A percentile compares a stretch with the other conserved stretches of the same genome.
Evolutionary conservation across 805 yeast species (phyloP).

Genomic region (Kodamaea hsintzibuensis): DNA sequence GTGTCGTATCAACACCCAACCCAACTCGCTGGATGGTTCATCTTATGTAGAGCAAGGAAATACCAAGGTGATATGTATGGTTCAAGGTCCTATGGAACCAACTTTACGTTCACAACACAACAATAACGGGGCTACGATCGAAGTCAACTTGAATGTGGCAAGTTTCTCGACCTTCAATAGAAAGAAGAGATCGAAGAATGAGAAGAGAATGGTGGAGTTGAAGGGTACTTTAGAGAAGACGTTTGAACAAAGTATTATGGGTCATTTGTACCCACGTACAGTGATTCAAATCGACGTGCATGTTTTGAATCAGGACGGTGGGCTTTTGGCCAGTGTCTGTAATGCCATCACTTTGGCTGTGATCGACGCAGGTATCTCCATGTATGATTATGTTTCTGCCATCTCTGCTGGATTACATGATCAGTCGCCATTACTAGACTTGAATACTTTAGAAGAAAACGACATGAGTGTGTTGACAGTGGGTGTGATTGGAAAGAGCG

Average conservation of each 20-base stretch:
- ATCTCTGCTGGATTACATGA: slow-evolving; percentile 80
- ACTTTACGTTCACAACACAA: slow-evolving; percentile 51
- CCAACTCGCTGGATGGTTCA: slow-evolving; percentile 87
- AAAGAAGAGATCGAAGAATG: slow-evolving; percentile 66
- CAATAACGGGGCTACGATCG: slow-evolving; percentile 55
- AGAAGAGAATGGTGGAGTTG: slow-evolving; percentile 68
- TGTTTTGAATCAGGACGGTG: slow-evolving; percentile 89
- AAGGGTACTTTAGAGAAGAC: slow-evolving; percentile 67
- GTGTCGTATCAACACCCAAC: slow-evolving; percentile 84
- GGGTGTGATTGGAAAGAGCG: slow-evolving; percentile 82
- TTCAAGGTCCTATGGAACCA: slow-evolving; percentile 91
- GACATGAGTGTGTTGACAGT: slow-evolving; percentile 81
- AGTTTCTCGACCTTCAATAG: slow-evolving; percentile 80
- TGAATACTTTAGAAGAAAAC: slow-evolving; percentile 77
- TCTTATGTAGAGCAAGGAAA: slow-evolving; percentile 91
- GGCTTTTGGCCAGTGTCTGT: slow-evolving; percentile 71
- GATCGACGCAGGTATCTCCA: slow-evolving; percentile 92
- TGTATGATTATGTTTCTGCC: slow-evolving; percentile 87
- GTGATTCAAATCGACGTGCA: slow-evolving; percentile 72
- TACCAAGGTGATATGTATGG: slow-evolving; percentile 80
- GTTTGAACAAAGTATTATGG: slow-evolving; percentile 70
- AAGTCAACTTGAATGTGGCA: slow-evolving; percentile 68
- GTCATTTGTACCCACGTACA: slow-evolving; percentile 79
- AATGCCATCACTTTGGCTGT: slow-evolving; percentile 88
- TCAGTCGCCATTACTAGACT: slow-evolving; percentile 73